Base-by-base conservation (phyloP, 805 yeast genomes). In the Myxozyma kluyveri region DNA sequence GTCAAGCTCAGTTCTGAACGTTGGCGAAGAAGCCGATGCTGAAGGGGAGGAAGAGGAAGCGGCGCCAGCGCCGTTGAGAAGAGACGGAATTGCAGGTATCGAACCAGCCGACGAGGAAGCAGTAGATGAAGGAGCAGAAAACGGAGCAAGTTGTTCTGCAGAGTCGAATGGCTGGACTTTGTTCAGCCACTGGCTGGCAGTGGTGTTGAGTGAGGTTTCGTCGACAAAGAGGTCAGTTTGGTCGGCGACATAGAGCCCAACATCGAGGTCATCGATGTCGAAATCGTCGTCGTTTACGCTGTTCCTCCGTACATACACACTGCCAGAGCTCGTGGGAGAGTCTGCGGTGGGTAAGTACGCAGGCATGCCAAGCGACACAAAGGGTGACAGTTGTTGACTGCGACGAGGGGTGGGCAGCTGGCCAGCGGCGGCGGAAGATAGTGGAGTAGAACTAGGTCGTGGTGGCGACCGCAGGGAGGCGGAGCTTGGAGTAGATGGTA, bases 1-100 rank as follows among this genome's bases (percentile, higher is more conserved):
- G 40, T 55, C 49, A 26, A 70, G 63, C 54, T 70, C 72, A 26
- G 66, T 65, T 42, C 63, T 63, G 59, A 69, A 69, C 3, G 56
- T n/a, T 2, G 62, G 66, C 12, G 66, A 58, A 17, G 70, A 66
- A 61, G 63, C 56, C 14, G 6, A 7, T 14, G 10, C 4, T 5
- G 23, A 47, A 63, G 61, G 26, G 63, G 65, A 45, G 63, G 56
- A 12, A 9, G 32, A 3, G 19, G 23, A 12, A 27, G n/a, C 32
- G 19, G 46, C 46, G 5, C 37, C 46, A 38, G 31, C 40, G 18
- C n/a, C 26, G 33, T 14, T 9, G 12, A 29, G 33, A 14, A 22
- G 23, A 10, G 51, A 35, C 1, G 47, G 23, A 17, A 67, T 63
- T 2, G 57, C 45, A 4, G 55, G 38, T 12, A 44, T 39, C 24